Base-by-base conservation (phyloP, 179 eudicot species). In the Silene coronaria region DNA sequence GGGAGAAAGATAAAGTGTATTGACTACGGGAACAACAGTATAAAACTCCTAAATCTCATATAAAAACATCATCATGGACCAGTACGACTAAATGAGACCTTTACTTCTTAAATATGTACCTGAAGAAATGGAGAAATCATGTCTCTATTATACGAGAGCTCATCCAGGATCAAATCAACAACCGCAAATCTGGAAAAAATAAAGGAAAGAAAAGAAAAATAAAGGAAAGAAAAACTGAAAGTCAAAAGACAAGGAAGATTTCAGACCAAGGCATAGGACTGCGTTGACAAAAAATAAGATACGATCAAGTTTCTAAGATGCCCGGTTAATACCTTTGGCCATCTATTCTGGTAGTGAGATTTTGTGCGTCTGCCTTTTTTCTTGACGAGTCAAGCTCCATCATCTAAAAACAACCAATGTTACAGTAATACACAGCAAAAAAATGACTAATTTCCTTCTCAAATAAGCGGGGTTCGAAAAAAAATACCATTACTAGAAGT, bases 301-400 rank as follows among this genome's bases (percentile, higher is more conserved):
- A 27, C 13, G 72, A 27, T 34, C 58, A 13, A 73, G 45, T 74
- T 72, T 69, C 6, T 23, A 69, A 34, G 36, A 68, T 34, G 73
- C 16, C 65, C 19, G 12, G 46, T 34, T 1, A 61, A 79, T 84
- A 95, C 99, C 98, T 93, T 71, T 79, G 78, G 76, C 94, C 90
- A 85, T 93, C 97, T 38, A 88, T 86, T 85, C 98, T 89, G 23
- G 89, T 88, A 62, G 91, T 87, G 68, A 85, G 87, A 71, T 96
- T 87, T 76, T 82, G 80, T 61, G 57, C 21, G 67, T 90, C 97
- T 71, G 97, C 99, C 34, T 75, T 76, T 84, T 81, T 83, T 79
- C 85, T 86, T 72, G 88, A 87, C 58, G 86, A 66, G 83, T 96
- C 99, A 58, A 96, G 87, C 75, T 93, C 91, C 83, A 82, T 86